A percentile compares a stretch with the other conserved stretches of the same genome.
These are phyloP conservation scores for Paxillus rubicundulus DNA, from an alignment of 768 basidiomycete species.

Conservation along the genomic window DNA sequence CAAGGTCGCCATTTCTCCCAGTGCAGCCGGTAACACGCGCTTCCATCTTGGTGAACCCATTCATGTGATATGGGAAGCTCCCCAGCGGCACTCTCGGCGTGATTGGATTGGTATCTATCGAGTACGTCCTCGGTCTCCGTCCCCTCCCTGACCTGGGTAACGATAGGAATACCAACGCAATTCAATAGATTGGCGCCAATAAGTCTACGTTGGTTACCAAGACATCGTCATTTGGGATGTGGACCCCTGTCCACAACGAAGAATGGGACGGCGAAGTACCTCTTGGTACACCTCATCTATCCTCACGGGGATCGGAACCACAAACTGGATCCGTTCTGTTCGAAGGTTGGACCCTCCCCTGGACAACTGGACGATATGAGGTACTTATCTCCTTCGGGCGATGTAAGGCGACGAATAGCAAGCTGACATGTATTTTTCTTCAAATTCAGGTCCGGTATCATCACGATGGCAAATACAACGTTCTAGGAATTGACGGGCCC, in stretches of 20 bases:
- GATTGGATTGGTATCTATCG: conserved; percentile 97
- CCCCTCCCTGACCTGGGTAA: not conserved
- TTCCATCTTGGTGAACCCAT: conserved; percentile 95
- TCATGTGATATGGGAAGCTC: conserved; percentile 82
- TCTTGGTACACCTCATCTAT: conserved; percentile 41
- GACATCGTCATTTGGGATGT: conserved; percentile 83
- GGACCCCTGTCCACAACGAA: conserved; percentile 87
- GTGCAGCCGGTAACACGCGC: conserved; percentile 47
- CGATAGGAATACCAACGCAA: not conserved
- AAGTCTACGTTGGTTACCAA: conserved; percentile 79
- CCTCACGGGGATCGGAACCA: conserved; percentile 38
- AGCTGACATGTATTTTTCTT: conserved; percentile 1
- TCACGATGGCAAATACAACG: conserved; percentile 96
- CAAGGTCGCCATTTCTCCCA: conserved; percentile 57
- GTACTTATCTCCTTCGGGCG: conserved; percentile 19
- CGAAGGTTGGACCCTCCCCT: conserved; percentile 76
- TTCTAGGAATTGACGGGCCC: conserved; percentile 81
- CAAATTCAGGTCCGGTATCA: conserved; percentile 77
- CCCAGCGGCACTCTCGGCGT: conserved; percentile 77
- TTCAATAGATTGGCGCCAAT: conserved; percentile 79
- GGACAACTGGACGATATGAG: conserved; percentile 86
- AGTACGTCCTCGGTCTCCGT: conserved; percentile 35
- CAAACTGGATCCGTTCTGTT: conserved; percentile 71
- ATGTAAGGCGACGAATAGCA: not conserved
- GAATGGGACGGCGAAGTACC: conserved; percentile 93